Percentiles rank a stretch among this genome's conserved stretches.
Conservation (phyloP, 2,329 filamentous ascomycete genomes). For the Hansfordia pulvinata region DNA sequence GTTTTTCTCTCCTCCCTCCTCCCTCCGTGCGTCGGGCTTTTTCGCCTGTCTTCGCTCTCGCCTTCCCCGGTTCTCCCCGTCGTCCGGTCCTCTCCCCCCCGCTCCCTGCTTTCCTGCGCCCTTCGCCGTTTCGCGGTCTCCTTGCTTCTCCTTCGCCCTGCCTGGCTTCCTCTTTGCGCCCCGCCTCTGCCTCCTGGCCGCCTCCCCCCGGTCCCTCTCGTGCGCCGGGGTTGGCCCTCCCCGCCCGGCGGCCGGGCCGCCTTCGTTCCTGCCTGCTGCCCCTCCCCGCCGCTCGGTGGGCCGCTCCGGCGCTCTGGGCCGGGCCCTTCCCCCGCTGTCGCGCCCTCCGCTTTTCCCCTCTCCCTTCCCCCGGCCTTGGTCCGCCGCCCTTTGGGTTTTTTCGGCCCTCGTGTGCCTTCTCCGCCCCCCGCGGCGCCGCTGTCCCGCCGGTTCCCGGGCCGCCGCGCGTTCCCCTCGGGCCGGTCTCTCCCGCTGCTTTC, state of each 20-base stretch:
- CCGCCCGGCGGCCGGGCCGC: constrained; percentile 2
- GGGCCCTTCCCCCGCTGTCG: constrained; percentile 1
- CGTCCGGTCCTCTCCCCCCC: constrained; percentile 29
- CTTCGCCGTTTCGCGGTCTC: constrained; percentile 28
- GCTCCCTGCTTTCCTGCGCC: constrained; percentile 30
- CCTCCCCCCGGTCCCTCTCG: constrained; percentile 9
- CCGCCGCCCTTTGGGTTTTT: too few relatives aligned
- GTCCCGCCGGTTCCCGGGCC: too few relatives aligned
- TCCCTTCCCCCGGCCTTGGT: constrained; percentile 7
- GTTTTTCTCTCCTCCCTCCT: constrained; percentile 33
- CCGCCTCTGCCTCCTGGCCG: constrained; percentile 29
- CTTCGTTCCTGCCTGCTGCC: constrained; percentile 6
- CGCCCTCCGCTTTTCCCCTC: constrained; percentile 8
- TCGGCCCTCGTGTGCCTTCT: too few relatives aligned
- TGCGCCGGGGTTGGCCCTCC: constrained; percentile 6
- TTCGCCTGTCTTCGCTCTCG: constrained; percentile 30
- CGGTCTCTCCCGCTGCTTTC: too few relatives aligned
- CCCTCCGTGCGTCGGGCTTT: constrained; percentile 23
- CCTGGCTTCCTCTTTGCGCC: constrained; percentile 30
- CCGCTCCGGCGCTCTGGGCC: constrained; percentile 2
- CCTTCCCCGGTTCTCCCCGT: constrained; percentile 29
- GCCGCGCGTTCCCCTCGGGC: too few relatives aligned
- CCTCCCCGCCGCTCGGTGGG: constrained; percentile 2
- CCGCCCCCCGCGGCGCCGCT: too few relatives aligned
- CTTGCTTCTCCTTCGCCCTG: constrained; percentile 29